Percentiles rank a stretch among this genome's conserved stretches.
phyloP scores from a whole-genome alignment of 805 yeast genomes.

The Wickerhamiella brachini region DNA sequence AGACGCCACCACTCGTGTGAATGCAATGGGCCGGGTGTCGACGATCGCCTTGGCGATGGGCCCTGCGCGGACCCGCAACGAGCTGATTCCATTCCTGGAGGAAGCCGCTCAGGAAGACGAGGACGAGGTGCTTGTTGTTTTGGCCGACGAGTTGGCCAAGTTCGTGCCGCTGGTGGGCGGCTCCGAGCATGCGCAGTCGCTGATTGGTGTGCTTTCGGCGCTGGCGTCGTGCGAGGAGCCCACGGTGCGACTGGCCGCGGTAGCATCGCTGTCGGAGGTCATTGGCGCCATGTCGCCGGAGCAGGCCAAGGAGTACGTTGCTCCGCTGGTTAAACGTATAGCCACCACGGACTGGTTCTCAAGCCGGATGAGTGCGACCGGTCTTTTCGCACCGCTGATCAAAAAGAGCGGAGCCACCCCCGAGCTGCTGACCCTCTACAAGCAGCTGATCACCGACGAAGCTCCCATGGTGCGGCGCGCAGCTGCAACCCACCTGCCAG shows the following conservation, averaged over 20 bases:
- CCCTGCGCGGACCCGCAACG: slow-evolving; percentile 79
- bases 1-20: slow-evolving; percentile 83
- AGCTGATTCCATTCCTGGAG: slow-evolving; percentile 78
- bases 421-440: slow-evolving; percentile 51
- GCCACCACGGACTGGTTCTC: slow-evolving; percentile 92
- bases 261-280: slow-evolving; percentile 64
- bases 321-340: slow-evolving; percentile 64
- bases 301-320: slow-evolving; percentile 52
- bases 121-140: slow-evolving; percentile 89
- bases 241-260: slow-evolving; percentile 87
- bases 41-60: slow-evolving; percentile 93
- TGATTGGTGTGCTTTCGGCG: slow-evolving; percentile 58
- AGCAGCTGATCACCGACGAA: slow-evolving; percentile 70
- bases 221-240: slow-evolving; percentile 93
- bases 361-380: slow-evolving; percentile 80
- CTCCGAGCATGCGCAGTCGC: slow-evolving; percentile 39
- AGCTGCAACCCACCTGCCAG: slow-evolving; percentile 76
- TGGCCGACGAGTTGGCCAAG: slow-evolving; percentile 79
- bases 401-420: slow-evolving; percentile 32
- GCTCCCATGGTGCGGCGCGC: slow-evolving; percentile 97
- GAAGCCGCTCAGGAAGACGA: slow-evolving; percentile 70
- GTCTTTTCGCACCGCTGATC: slow-evolving; percentile 57
- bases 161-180: slow-evolving; percentile 91
- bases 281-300: slow-evolving; percentile 43
- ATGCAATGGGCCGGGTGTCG: slow-evolving; percentile 86